These are phyloP conservation scores for Elsinoe perseae DNA, from an alignment of 2,329 filamentous ascomycete species.

Conservation along the genomic window DNA sequence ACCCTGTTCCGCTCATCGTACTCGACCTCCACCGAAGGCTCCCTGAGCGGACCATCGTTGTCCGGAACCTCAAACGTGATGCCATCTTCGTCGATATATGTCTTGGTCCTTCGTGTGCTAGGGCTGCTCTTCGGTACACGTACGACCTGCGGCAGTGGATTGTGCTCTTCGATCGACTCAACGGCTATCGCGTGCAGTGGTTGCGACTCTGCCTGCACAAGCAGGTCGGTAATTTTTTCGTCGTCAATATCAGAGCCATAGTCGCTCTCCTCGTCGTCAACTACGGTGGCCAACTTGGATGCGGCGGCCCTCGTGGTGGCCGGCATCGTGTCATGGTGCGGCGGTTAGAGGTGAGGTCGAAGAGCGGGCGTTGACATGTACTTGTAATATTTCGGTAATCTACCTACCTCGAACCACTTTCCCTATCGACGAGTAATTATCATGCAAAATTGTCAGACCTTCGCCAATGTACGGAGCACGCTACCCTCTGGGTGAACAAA, in stretches of 20 bases:
- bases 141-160: conserved; percentile 8
- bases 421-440: background rate
- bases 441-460: too few species aligned
- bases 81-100: conserved; percentile 19
- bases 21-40: conserved; percentile 35
- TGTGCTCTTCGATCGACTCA: conserved; percentile 24
- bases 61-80: conserved; percentile 17
- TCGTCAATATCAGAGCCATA: conserved; percentile 60
- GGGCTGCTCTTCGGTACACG: background rate
- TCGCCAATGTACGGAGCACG: too few species aligned
- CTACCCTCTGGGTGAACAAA: too few species aligned
- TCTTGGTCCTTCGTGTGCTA: background rate
- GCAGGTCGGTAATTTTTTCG: conserved; percentile 44
- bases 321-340: conserved; percentile 15
- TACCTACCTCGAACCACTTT: too few species aligned
- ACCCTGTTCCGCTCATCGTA: conserved; percentile 34
- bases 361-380: background rate
- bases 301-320: conserved; percentile 17
- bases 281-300: conserved; percentile 5
- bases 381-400: background rate
- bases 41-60: conserved; percentile 19
- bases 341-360: conserved; percentile 11
- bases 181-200: conserved; percentile 24
- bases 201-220: conserved; percentile 39
- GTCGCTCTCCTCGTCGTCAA: conserved; percentile 39